Evolutionary conservation across 106 monocot genomes (phyloP).

Genomic region (Dactylorhiza incarnata): DNA sequence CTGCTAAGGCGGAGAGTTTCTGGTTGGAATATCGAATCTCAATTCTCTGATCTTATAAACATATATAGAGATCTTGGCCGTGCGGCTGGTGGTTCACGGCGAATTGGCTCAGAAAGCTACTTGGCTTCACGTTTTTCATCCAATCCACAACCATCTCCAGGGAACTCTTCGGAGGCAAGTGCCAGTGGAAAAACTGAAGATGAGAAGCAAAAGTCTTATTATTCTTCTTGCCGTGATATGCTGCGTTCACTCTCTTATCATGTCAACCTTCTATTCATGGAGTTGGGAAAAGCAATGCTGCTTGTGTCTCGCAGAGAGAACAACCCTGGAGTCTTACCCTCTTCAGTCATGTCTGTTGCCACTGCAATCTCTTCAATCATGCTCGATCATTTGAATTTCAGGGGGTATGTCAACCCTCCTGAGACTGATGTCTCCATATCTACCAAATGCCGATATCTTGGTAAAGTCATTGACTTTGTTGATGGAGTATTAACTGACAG

Average conservation of each 20-base stretch:
- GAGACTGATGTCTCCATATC: slow-evolving; percentile 50
- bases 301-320: slow-evolving; percentile 70
- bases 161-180: slow-evolving; percentile 30
- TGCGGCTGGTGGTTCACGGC: slow-evolving; percentile 36
- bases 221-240: slow-evolving; percentile 82
- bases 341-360: slow-evolving; percentile 70
- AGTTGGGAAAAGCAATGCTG: slow-evolving; percentile 83
- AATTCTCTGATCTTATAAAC: slow-evolving; percentile 89
- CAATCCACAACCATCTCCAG: slow-evolving; percentile 21
- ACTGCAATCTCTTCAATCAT: slow-evolving; percentile 51
- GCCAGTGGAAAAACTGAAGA: slow-evolving; percentile 31
- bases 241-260: slow-evolving; percentile 91
- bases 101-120: slow-evolving; percentile 48
- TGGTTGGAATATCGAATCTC: slow-evolving; percentile 90
- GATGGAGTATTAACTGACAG: slow-evolving; percentile 76
- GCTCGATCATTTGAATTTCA: slow-evolving; percentile 86
- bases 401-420: slow-evolving; percentile 33
- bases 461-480: slow-evolving; percentile 85
- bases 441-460: slow-evolving; percentile 89
- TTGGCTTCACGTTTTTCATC: slow-evolving; percentile 24
- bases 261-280: slow-evolving; percentile 84
- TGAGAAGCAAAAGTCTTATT: slow-evolving; percentile 67
- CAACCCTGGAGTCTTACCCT: slow-evolving; percentile 50
- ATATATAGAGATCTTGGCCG: slow-evolving; percentile 87
- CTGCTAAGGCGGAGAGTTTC: slow-evolving; percentile 67